These are phyloP conservation scores for Talaromyces sp. DNA, from an alignment of 2,329 filamentous ascomycete genomes.

Conservation along the genomic window DNA sequence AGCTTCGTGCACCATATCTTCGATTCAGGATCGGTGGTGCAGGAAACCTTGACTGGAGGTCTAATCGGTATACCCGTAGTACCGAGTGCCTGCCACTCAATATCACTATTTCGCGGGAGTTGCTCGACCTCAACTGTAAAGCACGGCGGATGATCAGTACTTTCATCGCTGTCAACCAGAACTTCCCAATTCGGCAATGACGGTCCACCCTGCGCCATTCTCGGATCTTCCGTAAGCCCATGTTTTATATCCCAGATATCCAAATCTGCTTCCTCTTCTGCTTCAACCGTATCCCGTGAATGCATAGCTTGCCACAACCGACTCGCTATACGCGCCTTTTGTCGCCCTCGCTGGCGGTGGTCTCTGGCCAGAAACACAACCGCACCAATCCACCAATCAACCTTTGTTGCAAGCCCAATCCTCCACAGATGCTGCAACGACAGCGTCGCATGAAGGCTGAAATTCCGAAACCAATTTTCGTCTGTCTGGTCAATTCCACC, in stretches of 20 bases:
- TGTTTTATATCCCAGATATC: conserved; percentile 56
- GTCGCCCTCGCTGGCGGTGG: conserved; percentile 25
- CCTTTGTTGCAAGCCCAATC: conserved; percentile 67
- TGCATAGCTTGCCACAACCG: conserved; percentile 46
- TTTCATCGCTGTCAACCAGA: conserved; percentile 18
- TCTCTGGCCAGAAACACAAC: conserved; percentile 66
- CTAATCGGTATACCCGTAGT: conserved; percentile 37
- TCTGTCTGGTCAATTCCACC: conserved; percentile 22
- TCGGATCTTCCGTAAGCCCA: conserved; percentile 48
- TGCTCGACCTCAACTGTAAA: conserved; percentile 72
- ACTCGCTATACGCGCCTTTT: conserved; percentile 38
- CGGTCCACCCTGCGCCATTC: conserved; percentile 24
- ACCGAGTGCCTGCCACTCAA: conserved; percentile 82
- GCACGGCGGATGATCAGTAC: conserved; percentile 48
- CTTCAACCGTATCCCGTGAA: conserved; percentile 27
- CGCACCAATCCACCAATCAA: conserved; percentile 70
- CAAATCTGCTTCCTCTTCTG: conserved; percentile 44
- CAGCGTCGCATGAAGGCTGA: conserved; percentile 62
- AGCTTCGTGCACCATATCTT: conserved; percentile 24
- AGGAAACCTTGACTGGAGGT: conserved; percentile 13
- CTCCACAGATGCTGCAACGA: conserved; percentile 87
- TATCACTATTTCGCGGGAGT: conserved; percentile 67
- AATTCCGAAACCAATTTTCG: conserved; percentile 33
- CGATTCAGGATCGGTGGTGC: conserved; percentile 18
- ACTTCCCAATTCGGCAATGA: conserved; percentile 28